Conservation (phyloP, 257 asterid genomes). For the Verbena officinalis region DNA sequence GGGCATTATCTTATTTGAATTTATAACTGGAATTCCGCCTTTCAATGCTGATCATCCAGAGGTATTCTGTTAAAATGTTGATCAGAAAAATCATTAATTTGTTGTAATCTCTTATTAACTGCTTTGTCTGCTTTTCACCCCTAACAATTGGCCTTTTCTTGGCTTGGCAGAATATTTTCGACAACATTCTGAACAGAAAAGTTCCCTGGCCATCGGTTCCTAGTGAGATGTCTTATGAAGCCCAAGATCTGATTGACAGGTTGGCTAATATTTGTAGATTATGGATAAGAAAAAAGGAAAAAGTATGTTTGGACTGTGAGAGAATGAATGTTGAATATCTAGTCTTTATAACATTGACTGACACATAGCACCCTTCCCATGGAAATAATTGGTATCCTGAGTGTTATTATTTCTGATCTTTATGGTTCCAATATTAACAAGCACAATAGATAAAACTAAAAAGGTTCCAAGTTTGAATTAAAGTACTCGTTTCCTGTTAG, state of each 20-base stretch:
- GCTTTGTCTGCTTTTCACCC: not conserved
- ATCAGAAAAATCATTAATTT: slow-evolving; percentile 22
- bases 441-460: not conserved
- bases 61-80: slow-evolving; percentile 47
- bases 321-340: slow-evolving; percentile 18
- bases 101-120: slow-evolving; percentile 3
- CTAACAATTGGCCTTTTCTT: slow-evolving; percentile 27
- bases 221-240: slow-evolving; percentile 69
- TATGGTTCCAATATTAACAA: slow-evolving; percentile 11
- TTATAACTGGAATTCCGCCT: slow-evolving; percentile 82
- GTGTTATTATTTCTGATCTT: slow-evolving; percentile 10
- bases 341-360: slow-evolving; percentile 23
- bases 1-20: slow-evolving; percentile 82
- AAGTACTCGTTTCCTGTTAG: slow-evolving; percentile 7
- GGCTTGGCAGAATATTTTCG: slow-evolving; percentile 70
- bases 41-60: slow-evolving; percentile 83
- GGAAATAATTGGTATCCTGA: not conserved
- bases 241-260: slow-evolving; percentile 90
- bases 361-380: slow-evolving; percentile 19
- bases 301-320: slow-evolving; percentile 1
- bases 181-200: slow-evolving; percentile 83
- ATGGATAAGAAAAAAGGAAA: not conserved
- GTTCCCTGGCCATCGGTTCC: slow-evolving; percentile 95
- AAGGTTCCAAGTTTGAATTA: slow-evolving; percentile 1
- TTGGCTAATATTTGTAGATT: slow-evolving; percentile 35